Evolutionary conservation across 306 rosid genomes (phyloP).

Genomic region (Phaseolus lunatus): DNA sequence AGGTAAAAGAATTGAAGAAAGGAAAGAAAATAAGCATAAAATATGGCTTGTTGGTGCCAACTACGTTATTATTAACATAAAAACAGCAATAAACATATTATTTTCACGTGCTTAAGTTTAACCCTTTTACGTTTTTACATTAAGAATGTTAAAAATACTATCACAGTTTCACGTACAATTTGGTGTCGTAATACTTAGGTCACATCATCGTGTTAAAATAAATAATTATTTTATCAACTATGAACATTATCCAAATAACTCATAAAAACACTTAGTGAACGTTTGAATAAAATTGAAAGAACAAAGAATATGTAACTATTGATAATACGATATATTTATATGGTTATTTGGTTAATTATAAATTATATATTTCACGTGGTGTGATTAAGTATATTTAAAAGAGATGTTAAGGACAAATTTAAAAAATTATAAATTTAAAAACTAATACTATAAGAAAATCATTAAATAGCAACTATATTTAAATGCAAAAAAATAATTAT

Average conservation of each 20-base stretch:
- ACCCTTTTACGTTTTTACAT: not conserved
- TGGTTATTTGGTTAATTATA: not conserved
- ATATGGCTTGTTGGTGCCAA: too few relatives aligned
- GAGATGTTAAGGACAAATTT: not conserved
- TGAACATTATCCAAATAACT: not conserved
- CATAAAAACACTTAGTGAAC: not conserved
- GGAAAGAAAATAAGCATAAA: too few relatives aligned
- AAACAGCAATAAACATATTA: too few relatives aligned
- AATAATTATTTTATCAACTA: not conserved
- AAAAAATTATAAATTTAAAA: not conserved
- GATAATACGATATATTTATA: too few relatives aligned
- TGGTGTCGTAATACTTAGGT: not conserved
- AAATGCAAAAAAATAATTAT: too few relatives aligned
- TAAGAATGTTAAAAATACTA: not conserved
- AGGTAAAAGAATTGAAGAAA: too few relatives aligned
- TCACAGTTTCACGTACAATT: not conserved
- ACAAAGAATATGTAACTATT: too few relatives aligned
- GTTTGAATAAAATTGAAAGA: too few relatives aligned
- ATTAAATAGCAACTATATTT: too few relatives aligned
- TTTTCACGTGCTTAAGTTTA: too few relatives aligned
- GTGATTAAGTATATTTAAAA: not conserved
- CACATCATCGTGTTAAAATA: not conserved
- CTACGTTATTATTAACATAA: too few relatives aligned
- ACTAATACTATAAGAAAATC: too few relatives aligned
- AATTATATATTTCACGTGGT: not conserved